These are phyloP conservation scores for Isatis lusitanica DNA, from an alignment of 441 rosid species.

Conservation along the genomic window DNA sequence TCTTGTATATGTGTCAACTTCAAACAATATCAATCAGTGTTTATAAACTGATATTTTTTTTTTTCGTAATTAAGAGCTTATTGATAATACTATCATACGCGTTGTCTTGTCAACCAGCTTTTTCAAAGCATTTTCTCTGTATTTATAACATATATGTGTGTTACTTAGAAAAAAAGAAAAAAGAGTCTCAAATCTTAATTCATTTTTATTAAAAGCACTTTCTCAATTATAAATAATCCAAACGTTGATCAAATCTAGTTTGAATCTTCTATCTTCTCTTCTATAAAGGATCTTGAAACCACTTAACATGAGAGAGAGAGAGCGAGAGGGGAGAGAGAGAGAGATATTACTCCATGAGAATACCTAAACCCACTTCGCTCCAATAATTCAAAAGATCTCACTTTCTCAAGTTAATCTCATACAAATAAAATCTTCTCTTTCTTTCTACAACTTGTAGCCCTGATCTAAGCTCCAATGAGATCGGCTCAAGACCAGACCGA, in stretches of 20 bases:
- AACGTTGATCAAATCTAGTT: slow-evolving; percentile 9
- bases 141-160: not conserved
- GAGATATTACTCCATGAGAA: slow-evolving; percentile 9
- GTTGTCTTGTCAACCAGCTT: not conserved
- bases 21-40: slow-evolving; percentile 1
- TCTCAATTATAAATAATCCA: not conserved
- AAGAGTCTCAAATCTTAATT: not conserved
- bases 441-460: not conserved
- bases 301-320: slow-evolving; percentile 21
- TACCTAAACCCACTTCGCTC: slow-evolving; percentile 28
- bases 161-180: not conserved
- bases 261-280: slow-evolving; percentile 21
- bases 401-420: not conserved
- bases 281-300: slow-evolving; percentile 18
- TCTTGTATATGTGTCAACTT: slow-evolving; percentile 16
- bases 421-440: not conserved
- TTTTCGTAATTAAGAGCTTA: not conserved
- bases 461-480: not conserved
- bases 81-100: not conserved
- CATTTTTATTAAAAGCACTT: not conserved
- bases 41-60: not conserved
- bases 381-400: slow-evolving; percentile 26
- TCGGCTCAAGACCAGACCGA: slow-evolving; percentile 47
- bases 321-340: not conserved
- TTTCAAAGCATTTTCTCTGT: slow-evolving; percentile 12